phyloP scores from a whole-genome alignment of 352 stramenopile species.

The Elongisporangium prolatum region DNA sequence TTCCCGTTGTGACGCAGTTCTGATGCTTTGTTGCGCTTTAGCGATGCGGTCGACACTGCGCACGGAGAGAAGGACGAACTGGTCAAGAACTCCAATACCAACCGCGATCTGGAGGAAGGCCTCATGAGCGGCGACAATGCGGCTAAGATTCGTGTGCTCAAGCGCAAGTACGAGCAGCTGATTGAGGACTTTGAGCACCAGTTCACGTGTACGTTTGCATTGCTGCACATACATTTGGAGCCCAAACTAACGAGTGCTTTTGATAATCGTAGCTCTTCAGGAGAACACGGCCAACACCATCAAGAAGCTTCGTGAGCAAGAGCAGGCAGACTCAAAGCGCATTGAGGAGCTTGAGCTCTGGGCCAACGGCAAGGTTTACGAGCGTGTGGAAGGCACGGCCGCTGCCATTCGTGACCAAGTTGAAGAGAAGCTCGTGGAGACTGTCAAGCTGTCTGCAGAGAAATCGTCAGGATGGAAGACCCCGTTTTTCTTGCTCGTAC shows the following conservation, averaged over 20 bases:
- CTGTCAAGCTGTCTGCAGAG: slow-evolving; percentile 64
- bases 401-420: slow-evolving; percentile 63
- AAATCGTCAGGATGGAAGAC: slow-evolving; percentile 78
- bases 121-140: slow-evolving; percentile 52
- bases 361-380: slow-evolving; percentile 49
- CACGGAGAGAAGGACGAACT: slow-evolving; percentile 47
- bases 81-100: slow-evolving; percentile 48
- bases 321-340: slow-evolving; percentile 55
- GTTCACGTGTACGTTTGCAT: slow-evolving; percentile 33
- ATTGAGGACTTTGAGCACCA: slow-evolving; percentile 85
- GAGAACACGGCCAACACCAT: slow-evolving; percentile 83
- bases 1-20: neutral
- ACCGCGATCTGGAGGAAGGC: slow-evolving; percentile 40
- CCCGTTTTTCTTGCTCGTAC: slow-evolving; percentile 74
- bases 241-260: neutral
- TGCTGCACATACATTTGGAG: neutral
- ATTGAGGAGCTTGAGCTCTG: slow-evolving; percentile 73
- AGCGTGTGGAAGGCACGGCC: slow-evolving; percentile 51
- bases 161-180: slow-evolving; percentile 76
- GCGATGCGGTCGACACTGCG: slow-evolving; percentile 59
- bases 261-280: slow-evolving; percentile 37
- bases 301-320: slow-evolving; percentile 70
- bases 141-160: slow-evolving; percentile 59
- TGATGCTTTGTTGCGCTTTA: slow-evolving; percentile 16
- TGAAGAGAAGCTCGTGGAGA: slow-evolving; percentile 62